Evolutionary conservation across 1,284 basidiomycete species (phyloP).

Genomic region (Amylostereum areolatum): DNA sequence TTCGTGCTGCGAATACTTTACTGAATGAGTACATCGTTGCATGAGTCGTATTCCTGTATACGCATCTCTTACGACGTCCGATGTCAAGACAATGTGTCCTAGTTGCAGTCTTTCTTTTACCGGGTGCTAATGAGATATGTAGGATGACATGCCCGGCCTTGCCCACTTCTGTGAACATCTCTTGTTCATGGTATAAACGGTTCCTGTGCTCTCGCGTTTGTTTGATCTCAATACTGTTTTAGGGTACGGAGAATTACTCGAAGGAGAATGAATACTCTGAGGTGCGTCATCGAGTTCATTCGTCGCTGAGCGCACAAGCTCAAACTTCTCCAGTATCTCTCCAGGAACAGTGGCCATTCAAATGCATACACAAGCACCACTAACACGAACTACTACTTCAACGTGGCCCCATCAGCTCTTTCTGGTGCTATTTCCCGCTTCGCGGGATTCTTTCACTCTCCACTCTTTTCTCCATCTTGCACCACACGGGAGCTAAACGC

Average conservation of each 20-base stretch:
- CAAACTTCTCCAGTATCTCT: constrained; percentile 58
- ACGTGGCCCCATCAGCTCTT: constrained; percentile 83
- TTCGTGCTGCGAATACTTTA: no score
- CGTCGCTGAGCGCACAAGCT: constrained; percentile 3
- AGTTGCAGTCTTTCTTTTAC: not conserved
- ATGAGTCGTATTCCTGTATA: no score
- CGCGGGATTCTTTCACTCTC: constrained; percentile 91
- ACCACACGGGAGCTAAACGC: constrained; percentile 94
- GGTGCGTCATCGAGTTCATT: constrained; percentile 29
- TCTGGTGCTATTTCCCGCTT: constrained; percentile 87
- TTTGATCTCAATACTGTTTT: constrained; percentile 15
- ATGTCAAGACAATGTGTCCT: not conserved
- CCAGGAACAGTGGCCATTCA: constrained; percentile 86
- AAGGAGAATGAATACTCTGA: constrained; percentile 91
- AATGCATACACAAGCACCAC: constrained; percentile 95
- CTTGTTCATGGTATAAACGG: constrained; percentile 80
- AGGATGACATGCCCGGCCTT: constrained; percentile 84
- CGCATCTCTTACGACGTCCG: no score
- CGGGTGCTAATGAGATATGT: constrained; percentile 1
- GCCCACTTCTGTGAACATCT: constrained; percentile 96
- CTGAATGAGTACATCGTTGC: no score
- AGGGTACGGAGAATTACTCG: constrained; percentile 83
- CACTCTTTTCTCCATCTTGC: constrained; percentile 87
- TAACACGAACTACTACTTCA: constrained; percentile 95
- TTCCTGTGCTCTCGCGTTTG: not conserved